Evolutionary conservation across 306 rosid genomes (phyloP), one percentile per base, ranked within the genome.

Genomic region (Rosa persica): DNA sequence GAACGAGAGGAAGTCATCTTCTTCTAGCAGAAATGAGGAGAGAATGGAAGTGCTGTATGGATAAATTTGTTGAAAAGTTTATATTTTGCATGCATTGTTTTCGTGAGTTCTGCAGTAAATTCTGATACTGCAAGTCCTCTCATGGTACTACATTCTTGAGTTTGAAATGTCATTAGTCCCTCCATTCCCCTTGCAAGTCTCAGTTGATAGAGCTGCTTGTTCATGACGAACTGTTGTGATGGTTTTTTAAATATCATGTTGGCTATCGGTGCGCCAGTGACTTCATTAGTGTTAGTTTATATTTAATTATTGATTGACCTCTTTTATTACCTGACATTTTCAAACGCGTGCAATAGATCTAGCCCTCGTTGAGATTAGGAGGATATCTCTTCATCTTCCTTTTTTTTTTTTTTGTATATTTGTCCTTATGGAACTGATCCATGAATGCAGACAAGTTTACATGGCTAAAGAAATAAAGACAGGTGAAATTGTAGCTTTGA

Each of bases 381-480:
- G 60, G 36, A 65, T 61, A 15, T 8, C 52, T 34, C 10, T 10
- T 43, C 9, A 30, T 30, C 34, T 30, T 30, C 34, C 34, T 19
- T n/a, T 51, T 20, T 6, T 22, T 8, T 17, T 11, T 20, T 4
- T 20, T 7, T 9, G 3, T 54, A 8, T 20, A 2, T 54, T 0
- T 20, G 3, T 20, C 3, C 51, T 54, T 55, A 30, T 46, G 27
- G 49, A 22, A 17, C 39, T 36, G 49, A 7, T 74, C 70, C 72
- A 38, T 51, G 46, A 47, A 78, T 78, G 85, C 89, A 86, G 89
- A 55, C 87, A 83, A 83, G 89, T 86, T 81, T 86, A 86, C 81
- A 86, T 86, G 89, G 89, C 89, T 44, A 83, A 55, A 81, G 89
- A 86, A 72, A 78, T 76, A 66, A 78, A 79, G 81, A 86, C 89